Base-by-base conservation (phyloP, 2,329 filamentous ascomycete species). In the Coniochaeta sp. region DNA sequence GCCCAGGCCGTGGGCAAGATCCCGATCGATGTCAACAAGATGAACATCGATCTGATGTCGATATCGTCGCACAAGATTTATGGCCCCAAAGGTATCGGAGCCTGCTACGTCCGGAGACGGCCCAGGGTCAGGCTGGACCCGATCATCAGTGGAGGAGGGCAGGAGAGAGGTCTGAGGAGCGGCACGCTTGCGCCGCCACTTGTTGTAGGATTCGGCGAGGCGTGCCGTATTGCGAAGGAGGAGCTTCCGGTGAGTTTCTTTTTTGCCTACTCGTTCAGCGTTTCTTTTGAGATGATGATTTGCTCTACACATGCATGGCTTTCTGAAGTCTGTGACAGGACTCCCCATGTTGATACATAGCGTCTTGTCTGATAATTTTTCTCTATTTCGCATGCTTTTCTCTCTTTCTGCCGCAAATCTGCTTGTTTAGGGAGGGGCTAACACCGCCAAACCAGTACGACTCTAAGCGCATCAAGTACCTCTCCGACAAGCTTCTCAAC, bases 1-100 rank as follows among this genome's bases (percentile, higher is more conserved):
- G 95, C 95, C 1, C 95, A 99, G 78, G 95, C 95, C 17, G 93
- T 98, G n/a, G 95, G 95, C 71, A 99, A 99, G 81, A 97, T 99
- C 57, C 91, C 93, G 0, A 79, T 99, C 56, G 92, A 97, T 69
- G 95, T 99, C 70, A 97, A 98, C 75, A 90, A 91, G 75, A 93
- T 96, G 91, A 96, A 97, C 74, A 89, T 99, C 65, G 95, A 99
- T 72, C 79, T 99, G 71, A 97, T 99, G 93, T 98, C 93, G 33
- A 97, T 99, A 63, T 98, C 95, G 9, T 93, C 91, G 33, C 95
- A 99, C 79, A 99, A 99, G 78, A 96, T 99, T 59, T 99, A 99
- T 72, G 95, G 95, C 28, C 95, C 95, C 59, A 99, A 96, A 81
- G 95, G 95, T 36, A 90, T 99, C 61, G 95, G 95, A 62, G 95